Evolutionary conservation across 805 yeast genomes (phyloP), one percentile per base, ranked within the genome.

Genomic region (Candida sithepensis): DNA sequence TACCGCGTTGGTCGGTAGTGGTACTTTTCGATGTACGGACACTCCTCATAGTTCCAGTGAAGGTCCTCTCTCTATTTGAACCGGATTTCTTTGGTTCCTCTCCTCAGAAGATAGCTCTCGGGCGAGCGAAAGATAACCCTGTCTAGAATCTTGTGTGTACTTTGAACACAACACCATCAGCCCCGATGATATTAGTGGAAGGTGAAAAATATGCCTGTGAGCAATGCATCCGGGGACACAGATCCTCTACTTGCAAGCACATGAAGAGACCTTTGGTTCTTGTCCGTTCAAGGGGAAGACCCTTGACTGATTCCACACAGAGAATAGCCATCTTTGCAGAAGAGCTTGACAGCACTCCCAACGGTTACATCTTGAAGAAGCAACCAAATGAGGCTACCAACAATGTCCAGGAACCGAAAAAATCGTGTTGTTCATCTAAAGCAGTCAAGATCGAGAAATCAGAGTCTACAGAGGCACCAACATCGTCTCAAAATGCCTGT

Each of bases 251-350:
- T 46, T 92, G 99, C 65, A 79, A 79, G 45, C 99, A 92, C 66
- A 79, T 85, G 26, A 73, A 78, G 44, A 74, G 97, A 41, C 88
- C 94, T 21, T 71, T 92, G 37, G 82, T 91, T 12, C 88, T 89
- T 58, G 97, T 92, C 12, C 75, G 96, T 23, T 79, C 88, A n/a
- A 78, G 96, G 49, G 99, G 98, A 0, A 69, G 98, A 41, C 97
- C 97, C 0, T 72, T 78, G 23, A 74, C 81, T 9, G 81, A 75
- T 44, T 78, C 78, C 4, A 70, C 71, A 42, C 82, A 79, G 50
- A 65, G 88, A 43, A 71, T 82, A 13, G 88, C 88, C 9, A 80
- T 81, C 5, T 69, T 73, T 57, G 83, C 82, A 3, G 76, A 76
- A 39, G 59, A 60, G 34, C 38, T 55, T 4, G 49, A 46, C 4